A percentile compares a stretch with the other conserved stretches of the same genome.
Evolutionary conservation across 768 basidiomycete genomes (phyloP).

Genomic region (Boletus tylopilopsis): DNA sequence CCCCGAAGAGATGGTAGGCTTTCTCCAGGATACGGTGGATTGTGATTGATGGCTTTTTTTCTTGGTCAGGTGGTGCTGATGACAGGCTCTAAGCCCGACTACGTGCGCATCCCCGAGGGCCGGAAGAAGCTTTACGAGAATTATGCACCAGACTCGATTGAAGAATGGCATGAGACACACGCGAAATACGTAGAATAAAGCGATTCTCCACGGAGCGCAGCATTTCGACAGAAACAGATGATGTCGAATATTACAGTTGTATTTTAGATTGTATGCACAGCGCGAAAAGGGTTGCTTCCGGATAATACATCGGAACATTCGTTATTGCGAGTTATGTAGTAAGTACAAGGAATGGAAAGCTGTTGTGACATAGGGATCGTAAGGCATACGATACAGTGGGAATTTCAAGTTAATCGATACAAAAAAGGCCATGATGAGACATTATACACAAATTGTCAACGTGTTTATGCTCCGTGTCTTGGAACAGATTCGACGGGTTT

Average conservation of each 20-base stretch:
- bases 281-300: too few species aligned
- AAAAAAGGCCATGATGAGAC: not conserved
- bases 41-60: not conserved
- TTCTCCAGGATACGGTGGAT: too few species aligned
- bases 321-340: conserved; percentile 2
- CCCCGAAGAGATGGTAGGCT: conserved; percentile 48
- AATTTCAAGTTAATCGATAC: conserved; percentile 1
- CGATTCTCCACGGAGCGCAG: too few species aligned
- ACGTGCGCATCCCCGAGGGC: conserved; percentile 62
- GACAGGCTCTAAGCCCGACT: conserved; percentile 49
- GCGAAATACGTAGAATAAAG: conserved; percentile 33
- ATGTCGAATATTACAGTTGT: too few species aligned
- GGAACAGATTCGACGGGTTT: conserved; percentile 57
- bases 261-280: too few species aligned
- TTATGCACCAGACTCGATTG: conserved; percentile 46
- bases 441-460: not conserved
- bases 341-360: conserved; percentile 7
- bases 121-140: conserved; percentile 42
- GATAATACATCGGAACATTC: too few species aligned
- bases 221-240: too few species aligned
- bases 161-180: conserved; percentile 59
- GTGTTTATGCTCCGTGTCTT: conserved; percentile 33
- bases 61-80: conserved; percentile 41
- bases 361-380: conserved; percentile 1
- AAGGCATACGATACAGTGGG: not conserved